phyloP scores from a whole-genome alignment of 2,329 filamentous ascomycete species.

The Talaromyces sp. region DNA sequence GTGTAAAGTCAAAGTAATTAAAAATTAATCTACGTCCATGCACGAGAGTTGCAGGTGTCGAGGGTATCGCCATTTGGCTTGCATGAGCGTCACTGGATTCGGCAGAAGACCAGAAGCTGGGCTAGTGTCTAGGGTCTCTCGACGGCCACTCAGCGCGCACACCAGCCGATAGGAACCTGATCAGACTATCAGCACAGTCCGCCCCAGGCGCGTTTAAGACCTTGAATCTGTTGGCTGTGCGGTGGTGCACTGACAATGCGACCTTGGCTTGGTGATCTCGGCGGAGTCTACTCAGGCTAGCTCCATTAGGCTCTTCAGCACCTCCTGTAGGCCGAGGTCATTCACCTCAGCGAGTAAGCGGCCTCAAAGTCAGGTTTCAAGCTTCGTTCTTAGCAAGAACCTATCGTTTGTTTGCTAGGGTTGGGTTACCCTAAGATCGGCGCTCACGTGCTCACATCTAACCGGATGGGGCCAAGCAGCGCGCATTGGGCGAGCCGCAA shows the following conservation, averaged over 20 bases:
- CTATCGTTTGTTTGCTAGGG: not conserved
- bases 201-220: not conserved
- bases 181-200: not conserved
- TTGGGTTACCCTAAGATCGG: not conserved
- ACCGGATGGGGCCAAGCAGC: not conserved
- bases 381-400: no score
- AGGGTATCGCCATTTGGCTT: not conserved
- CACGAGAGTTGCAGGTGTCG: not conserved
- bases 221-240: not conserved
- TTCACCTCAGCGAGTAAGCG: no score
- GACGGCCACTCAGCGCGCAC: not conserved
- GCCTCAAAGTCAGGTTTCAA: no score
- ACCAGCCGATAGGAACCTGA: not conserved
- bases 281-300: not conserved
- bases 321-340: not conserved
- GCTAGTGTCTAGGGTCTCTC: not conserved
- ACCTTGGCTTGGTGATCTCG: not conserved
- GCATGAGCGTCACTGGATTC: not conserved
- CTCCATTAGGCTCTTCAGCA: not conserved
- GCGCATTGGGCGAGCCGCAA: not conserved
- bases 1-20: constrained; percentile 4
- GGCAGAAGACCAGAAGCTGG: not conserved
- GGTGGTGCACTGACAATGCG: not conserved
- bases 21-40: not conserved
- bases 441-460: not conserved